Percentiles rank a stretch among this genome's conserved stretches.
Evolutionary conservation across 2,329 filamentous ascomycete species (phyloP).

Genomic region (Thelonectria blattea): DNA sequence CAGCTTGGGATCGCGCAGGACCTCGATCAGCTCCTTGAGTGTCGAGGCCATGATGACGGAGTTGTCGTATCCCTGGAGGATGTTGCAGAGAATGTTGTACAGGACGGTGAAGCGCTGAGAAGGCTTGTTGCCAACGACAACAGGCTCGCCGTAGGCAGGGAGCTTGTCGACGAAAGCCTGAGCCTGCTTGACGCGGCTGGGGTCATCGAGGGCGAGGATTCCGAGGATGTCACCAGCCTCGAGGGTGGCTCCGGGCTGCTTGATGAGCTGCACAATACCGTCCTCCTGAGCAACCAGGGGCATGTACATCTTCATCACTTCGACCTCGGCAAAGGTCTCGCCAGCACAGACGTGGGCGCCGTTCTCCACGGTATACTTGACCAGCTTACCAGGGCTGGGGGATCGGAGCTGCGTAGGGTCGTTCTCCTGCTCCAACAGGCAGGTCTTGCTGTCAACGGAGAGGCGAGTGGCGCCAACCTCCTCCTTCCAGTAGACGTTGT

Average conservation of each 20-base stretch:
- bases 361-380: conserved; percentile 97
- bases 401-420: conserved; percentile 96
- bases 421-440: conserved; percentile 96
- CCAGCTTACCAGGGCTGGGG: conserved; percentile 94
- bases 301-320: conserved; percentile 99
- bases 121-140: conserved; percentile 88
- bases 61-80: conserved; percentile 94
- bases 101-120: conserved; percentile 84
- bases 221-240: conserved; percentile 98
- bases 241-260: conserved; percentile 97
- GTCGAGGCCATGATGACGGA: conserved; percentile 92
- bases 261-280: conserved; percentile 96
- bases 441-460: conserved; percentile 98
- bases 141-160: conserved; percentile 83
- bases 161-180: conserved; percentile 92
- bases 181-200: conserved; percentile 94
- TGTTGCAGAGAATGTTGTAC: conserved; percentile 80
- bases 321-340: conserved; percentile 93
- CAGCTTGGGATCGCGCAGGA: conserved; percentile 86
- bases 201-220: conserved; percentile 93
- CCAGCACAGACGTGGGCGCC: conserved; percentile 91
- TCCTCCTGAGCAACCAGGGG: conserved; percentile 93
- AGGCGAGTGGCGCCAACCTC: conserved; percentile 94
- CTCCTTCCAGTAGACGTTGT: conserved; percentile 99
- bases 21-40: conserved; percentile 86